These are phyloP conservation scores for Clonostachys chloroleuca DNA, from an alignment of 2,329 filamentous ascomycete species.

Conservation along the genomic window DNA sequence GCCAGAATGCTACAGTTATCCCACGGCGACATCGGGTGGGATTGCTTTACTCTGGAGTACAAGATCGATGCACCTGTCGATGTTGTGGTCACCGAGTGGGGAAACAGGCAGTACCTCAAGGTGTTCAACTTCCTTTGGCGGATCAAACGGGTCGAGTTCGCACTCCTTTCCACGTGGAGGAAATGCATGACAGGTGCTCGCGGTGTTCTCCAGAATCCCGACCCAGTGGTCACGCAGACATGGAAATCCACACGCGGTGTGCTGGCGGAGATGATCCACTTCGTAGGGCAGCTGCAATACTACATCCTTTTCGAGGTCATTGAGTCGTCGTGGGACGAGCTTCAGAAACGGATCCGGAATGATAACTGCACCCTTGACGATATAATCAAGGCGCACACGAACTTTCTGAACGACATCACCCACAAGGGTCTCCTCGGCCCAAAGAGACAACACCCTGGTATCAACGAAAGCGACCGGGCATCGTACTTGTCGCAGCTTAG, in stretches of 20 bases:
- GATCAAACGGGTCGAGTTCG: slow-evolving; percentile 96
- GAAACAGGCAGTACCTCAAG: slow-evolving; percentile 93
- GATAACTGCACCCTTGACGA: slow-evolving; percentile 92
- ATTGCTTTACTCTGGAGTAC: slow-evolving; percentile 98
- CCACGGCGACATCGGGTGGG: slow-evolving; percentile 97
- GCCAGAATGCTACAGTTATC: slow-evolving; percentile 97
- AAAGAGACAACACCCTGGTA: slow-evolving; percentile 31
- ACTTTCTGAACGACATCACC: slow-evolving; percentile 90
- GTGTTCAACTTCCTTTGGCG: slow-evolving; percentile 99
- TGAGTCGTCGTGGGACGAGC: slow-evolving; percentile 88
- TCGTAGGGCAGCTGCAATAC: slow-evolving; percentile 94
- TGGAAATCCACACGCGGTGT: slow-evolving; percentile 90
- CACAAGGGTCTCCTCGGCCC: slow-evolving; percentile 91
- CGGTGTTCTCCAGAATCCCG: slow-evolving; percentile 78
- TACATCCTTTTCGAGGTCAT: slow-evolving; percentile 99
- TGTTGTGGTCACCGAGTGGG: slow-evolving; percentile 94
- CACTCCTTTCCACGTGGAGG: slow-evolving; percentile 84
- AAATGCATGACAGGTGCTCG: slow-evolving; percentile 92
- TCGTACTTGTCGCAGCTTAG: slow-evolving; percentile 88
- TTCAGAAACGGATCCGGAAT: slow-evolving; percentile 77
- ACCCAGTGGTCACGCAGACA: slow-evolving; percentile 63
- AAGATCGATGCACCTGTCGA: slow-evolving; percentile 96
- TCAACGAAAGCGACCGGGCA: slow-evolving; percentile 60
- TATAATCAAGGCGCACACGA: slow-evolving; percentile 84
- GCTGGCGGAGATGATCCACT: slow-evolving; percentile 97